These are phyloP conservation scores for Linum trigynum DNA, from an alignment of 345 rosid genomes.

Conservation along the genomic window DNA sequence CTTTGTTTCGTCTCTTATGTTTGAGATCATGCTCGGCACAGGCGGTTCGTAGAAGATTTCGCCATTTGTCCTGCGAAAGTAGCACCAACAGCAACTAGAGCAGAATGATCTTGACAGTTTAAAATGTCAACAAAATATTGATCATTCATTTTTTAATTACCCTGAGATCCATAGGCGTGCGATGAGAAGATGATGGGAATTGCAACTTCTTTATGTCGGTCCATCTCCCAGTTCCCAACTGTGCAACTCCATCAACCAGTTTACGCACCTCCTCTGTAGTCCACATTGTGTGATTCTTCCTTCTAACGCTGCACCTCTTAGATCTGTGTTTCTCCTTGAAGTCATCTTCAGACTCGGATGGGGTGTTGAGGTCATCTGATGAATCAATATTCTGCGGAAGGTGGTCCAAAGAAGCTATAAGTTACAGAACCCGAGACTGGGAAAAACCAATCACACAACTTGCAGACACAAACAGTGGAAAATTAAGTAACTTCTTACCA, in stretches of 20 bases:
- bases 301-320: slow-evolving; percentile 44
- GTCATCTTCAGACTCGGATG: slow-evolving; percentile 61
- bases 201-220: slow-evolving; percentile 69
- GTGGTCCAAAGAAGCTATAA: background rate
- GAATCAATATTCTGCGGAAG: slow-evolving; percentile 24
- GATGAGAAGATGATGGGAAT: slow-evolving; percentile 54
- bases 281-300: slow-evolving; percentile 92
- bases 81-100: slow-evolving; percentile 9
- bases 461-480: background rate
- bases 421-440: background rate
- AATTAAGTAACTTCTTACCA: slow-evolving; percentile 22
- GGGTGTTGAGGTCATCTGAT: slow-evolving; percentile 32
- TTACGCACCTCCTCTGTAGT: slow-evolving; percentile 63
- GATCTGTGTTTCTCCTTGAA: slow-evolving; percentile 24
- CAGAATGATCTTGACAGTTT: slow-evolving; percentile 3
- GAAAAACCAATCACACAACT: background rate
- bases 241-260: slow-evolving; percentile 76
- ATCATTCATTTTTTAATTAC: slow-evolving; percentile 24
- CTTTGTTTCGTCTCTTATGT: slow-evolving; percentile 21
- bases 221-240: slow-evolving; percentile 87
- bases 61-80: slow-evolving; percentile 78
- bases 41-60: slow-evolving; percentile 75
- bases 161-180: slow-evolving; percentile 89
- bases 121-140: background rate
- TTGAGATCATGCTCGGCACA: slow-evolving; percentile 15